Conservation (phyloP, 1,284 basidiomycete species). For the Rhodotorula sp. region DNA sequence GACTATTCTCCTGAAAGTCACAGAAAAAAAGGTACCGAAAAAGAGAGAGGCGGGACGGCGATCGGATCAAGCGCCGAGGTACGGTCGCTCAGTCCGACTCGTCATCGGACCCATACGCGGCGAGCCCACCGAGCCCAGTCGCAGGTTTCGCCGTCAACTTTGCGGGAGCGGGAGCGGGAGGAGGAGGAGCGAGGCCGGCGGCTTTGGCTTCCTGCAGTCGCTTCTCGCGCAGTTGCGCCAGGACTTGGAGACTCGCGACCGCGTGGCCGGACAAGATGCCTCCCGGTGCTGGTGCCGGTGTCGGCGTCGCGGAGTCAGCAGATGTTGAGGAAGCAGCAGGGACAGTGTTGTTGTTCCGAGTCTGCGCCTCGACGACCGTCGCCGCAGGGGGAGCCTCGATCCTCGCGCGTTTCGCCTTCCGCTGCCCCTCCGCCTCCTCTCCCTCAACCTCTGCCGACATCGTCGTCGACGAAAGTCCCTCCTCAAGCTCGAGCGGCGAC, state of each 20-base stretch:
- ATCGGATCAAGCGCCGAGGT: not conserved
- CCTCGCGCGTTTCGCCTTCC: conserved; percentile 41
- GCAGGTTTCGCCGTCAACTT: conserved; percentile 4
- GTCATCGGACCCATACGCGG: conserved; percentile 37
- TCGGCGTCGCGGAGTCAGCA: not conserved
- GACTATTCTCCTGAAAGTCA: no score
- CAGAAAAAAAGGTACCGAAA: not conserved
- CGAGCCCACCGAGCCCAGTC: conserved; percentile 31
- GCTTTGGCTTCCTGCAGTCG: not conserved
- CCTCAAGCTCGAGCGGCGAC: conserved; percentile 37
- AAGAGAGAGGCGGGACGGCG: not conserved
- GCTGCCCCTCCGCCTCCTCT: conserved; percentile 35
- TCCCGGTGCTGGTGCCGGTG: not conserved
- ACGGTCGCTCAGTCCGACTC: conserved; percentile 13
- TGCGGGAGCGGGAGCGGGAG: not conserved
- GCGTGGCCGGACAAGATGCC: conserved; percentile 36
- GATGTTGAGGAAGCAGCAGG: no score
- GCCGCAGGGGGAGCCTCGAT: conserved; percentile 55
- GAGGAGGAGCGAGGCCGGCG: not conserved
- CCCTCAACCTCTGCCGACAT: conserved; percentile 40
- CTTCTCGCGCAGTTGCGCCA: conserved; percentile 28
- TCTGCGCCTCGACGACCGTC: conserved; percentile 42
- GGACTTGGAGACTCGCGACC: conserved; percentile 29
- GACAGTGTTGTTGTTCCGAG: conserved; percentile 4
- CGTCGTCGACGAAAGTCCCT: not conserved